A percentile compares a stretch with the other conserved stretches of the same genome.
phyloP scores from a whole-genome alignment of 192 early-diverging fungal species.

The Phycomyces nitens region DNA sequence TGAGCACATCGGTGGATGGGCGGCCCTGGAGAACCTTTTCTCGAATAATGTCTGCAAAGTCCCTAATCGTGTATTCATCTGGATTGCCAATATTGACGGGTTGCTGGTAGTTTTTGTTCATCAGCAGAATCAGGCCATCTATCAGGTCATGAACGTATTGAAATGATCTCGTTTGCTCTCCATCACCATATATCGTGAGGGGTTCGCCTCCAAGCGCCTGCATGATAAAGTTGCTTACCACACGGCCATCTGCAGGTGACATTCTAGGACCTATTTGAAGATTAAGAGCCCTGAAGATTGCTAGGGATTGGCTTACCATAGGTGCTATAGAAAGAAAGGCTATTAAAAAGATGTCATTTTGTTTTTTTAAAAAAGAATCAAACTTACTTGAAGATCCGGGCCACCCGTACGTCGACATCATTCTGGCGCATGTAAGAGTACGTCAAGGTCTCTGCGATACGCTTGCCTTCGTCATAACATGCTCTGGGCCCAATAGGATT shows the following conservation, averaged over 20 bases:
- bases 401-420: slow-evolving; percentile 73
- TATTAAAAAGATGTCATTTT: neutral
- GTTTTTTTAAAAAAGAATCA: neutral
- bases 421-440: slow-evolving; percentile 77
- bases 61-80: slow-evolving; percentile 74
- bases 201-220: slow-evolving; percentile 73
- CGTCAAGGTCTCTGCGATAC: slow-evolving; percentile 76
- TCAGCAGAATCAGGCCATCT: slow-evolving; percentile 75
- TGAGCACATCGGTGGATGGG: slow-evolving; percentile 20
- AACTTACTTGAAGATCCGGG: slow-evolving; percentile 68
- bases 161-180: slow-evolving; percentile 76
- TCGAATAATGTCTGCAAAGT: slow-evolving; percentile 79
- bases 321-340: slow-evolving; percentile 2
- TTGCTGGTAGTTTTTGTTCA: slow-evolving; percentile 66
- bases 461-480: slow-evolving; percentile 87
- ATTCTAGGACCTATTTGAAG: slow-evolving; percentile 59
- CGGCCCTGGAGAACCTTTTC: slow-evolving; percentile 58
- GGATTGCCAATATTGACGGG: slow-evolving; percentile 86
- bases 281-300: too few species aligned
- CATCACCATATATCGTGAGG: slow-evolving; percentile 79
- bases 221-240: slow-evolving; percentile 85
- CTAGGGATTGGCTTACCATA: slow-evolving; percentile 11
- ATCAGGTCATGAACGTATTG: slow-evolving; percentile 84
- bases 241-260: slow-evolving; percentile 80
- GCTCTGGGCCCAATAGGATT: slow-evolving; percentile 79